Conservation (phyloP, 257 asterid species). For the Solanum boliviense region DNA sequence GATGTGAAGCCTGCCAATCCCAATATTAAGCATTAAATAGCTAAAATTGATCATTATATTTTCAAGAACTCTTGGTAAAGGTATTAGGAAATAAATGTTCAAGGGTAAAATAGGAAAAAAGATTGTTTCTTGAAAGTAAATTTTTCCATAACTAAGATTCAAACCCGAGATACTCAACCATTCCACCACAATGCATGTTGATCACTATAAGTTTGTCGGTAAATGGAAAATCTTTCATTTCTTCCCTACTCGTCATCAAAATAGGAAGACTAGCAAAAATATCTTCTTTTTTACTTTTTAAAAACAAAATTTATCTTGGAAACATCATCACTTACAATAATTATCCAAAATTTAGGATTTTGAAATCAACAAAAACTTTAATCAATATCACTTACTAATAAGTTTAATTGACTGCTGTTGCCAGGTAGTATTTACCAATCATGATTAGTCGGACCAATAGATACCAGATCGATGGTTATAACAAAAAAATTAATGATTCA, state of each 20-base stretch:
- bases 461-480: background rate
- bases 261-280: background rate
- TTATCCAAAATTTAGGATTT: background rate
- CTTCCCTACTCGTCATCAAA: background rate
- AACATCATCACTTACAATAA: background rate
- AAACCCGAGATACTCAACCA: background rate
- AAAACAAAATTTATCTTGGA: background rate
- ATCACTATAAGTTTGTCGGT: background rate
- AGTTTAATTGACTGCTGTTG: background rate
- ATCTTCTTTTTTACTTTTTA: background rate
- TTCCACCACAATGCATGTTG: background rate
- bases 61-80: background rate
- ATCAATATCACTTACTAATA: background rate
- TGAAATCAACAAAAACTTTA: background rate
- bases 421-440: background rate
- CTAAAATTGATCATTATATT: background rate
- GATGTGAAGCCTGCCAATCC: background rate
- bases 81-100: background rate
- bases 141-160: background rate
- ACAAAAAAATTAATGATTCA: background rate
- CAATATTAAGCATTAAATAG: background rate
- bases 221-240: background rate
- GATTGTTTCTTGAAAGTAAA: background rate
- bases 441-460: background rate
- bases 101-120: background rate